phyloP scores from a whole-genome alignment of 441 rosid species.

The Flueggea neowawraea region DNA sequence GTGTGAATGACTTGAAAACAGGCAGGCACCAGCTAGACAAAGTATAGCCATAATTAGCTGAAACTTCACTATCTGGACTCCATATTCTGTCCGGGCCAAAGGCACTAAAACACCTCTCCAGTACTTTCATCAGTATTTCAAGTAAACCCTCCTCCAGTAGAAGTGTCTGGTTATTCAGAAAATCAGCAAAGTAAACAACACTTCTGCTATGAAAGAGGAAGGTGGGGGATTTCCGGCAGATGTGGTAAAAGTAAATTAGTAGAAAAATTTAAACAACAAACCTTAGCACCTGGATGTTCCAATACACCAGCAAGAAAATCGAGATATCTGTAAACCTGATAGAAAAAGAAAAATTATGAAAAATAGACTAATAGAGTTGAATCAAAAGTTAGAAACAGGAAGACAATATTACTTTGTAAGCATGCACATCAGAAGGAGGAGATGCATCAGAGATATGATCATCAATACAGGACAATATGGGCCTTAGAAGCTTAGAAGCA shows the following conservation, averaged over 20 bases:
- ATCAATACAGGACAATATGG: slow-evolving; percentile 66
- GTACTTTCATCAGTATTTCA: slow-evolving; percentile 51
- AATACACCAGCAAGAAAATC: slow-evolving; percentile 72
- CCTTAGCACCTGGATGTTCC: slow-evolving; percentile 94
- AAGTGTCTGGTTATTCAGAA: slow-evolving; percentile 44
- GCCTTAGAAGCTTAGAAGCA: slow-evolving; percentile 74
- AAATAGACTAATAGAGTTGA: slow-evolving; percentile 16
- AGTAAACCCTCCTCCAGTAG: slow-evolving; percentile 66
- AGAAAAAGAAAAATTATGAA: slow-evolving; percentile 11
- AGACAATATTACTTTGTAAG: slow-evolving; percentile 60
- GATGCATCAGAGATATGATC: slow-evolving; percentile 46
- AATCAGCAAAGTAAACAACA: slow-evolving; percentile 14
- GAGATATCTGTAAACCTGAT: slow-evolving; percentile 74
- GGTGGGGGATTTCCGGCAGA: slow-evolving; percentile 5
- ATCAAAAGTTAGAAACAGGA: slow-evolving; percentile 13
- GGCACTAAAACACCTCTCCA: slow-evolving; percentile 64
- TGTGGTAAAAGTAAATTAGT: background rate
- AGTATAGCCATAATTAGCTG: slow-evolving; percentile 37
- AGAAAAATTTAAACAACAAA: slow-evolving; percentile 18
- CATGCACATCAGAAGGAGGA: slow-evolving; percentile 49
- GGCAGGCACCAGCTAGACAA: slow-evolving; percentile 73
- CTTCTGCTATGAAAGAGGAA: slow-evolving; percentile 2
- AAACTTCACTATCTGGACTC: slow-evolving; percentile 39
- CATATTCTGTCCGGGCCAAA: slow-evolving; percentile 49
- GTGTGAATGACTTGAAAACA: slow-evolving; percentile 68